Percentiles rank a stretch among this genome's conserved stretches.
Conservation (phyloP, 2,329 filamentous ascomycete genomes). For the Coniochaeta ligniaria region DNA sequence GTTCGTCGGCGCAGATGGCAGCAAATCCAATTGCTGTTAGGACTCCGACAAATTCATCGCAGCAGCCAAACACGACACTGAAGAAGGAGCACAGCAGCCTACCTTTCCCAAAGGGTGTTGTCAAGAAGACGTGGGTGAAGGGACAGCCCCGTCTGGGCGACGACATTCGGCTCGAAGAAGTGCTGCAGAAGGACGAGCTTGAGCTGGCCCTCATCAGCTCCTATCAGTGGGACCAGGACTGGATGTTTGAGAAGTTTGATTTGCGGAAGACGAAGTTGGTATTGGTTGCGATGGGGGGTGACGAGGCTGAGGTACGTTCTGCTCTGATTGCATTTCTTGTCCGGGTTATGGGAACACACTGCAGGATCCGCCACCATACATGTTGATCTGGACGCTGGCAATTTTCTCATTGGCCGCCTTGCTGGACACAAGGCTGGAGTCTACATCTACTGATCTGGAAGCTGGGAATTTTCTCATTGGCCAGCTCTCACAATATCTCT, state of each 20-base stretch:
- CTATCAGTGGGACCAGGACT: constrained; percentile 78
- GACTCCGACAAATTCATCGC: background rate
- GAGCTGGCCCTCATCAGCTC: constrained; percentile 77
- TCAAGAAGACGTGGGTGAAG: constrained; percentile 76
- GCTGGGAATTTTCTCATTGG: background rate
- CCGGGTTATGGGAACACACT: background rate
- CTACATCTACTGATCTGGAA: background rate
- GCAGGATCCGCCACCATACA: background rate
- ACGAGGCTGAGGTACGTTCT: constrained; percentile 41
- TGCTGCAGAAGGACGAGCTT: constrained; percentile 66
- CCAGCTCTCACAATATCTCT: background rate
- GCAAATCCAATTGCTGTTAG: background rate
- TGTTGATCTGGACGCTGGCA: background rate
- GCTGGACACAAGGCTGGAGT: background rate
- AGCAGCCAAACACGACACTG: background rate
- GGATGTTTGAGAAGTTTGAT: constrained; percentile 68
- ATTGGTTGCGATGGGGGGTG: constrained; percentile 35
- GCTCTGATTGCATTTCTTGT: background rate
- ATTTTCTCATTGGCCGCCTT: background rate
- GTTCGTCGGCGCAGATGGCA: background rate
- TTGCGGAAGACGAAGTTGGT: constrained; percentile 51
- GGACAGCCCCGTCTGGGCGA: constrained; percentile 54
- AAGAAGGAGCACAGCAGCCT: constrained; percentile 13
- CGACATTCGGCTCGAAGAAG: constrained; percentile 83
- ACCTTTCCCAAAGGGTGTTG: constrained; percentile 49